Base-by-base conservation (phyloP, 805 yeast species). In the Priceomyces melissophilus region DNA sequence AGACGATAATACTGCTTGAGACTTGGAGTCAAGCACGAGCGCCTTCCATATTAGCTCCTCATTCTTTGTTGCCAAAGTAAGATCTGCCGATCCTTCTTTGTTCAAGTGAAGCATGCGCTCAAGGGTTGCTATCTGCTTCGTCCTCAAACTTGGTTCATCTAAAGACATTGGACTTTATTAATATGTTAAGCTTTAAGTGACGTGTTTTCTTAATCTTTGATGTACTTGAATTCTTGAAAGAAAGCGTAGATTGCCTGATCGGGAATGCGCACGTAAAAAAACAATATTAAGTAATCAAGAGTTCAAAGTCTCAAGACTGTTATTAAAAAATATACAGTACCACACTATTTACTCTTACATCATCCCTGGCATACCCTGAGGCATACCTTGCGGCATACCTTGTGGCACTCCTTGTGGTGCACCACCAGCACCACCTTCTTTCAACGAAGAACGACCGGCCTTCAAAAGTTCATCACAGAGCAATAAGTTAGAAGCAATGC, bases 381-480 rank as follows among this genome's bases (percentile, higher is more conserved):
- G 35, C 53, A 49, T 48, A 17, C 48, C 44, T 20, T 20, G 25
- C 8, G 53, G 52, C 14, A 45, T 49, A 12, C 54, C 54, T 48
- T 44, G 44, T 32, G 50, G 51, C 7, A 48, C 47, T 10, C 42
- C 39, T 20, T 49, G 55, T n/a, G 52, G 47, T 3, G 57, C 55
- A 10, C 57, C 58, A 17, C 48, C 49, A 8, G 44, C 53, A 10
- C 53, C 53, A 33, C 78, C 79, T 42, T 81, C 81, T 65, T 90
- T 88, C 69, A 89, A 73, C 9, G 96, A 86, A 10, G 96, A 87
- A 54, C 95, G 80, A 37, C 99, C 99, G 2, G 99, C 99, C 69
- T 91, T 89, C 58, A 93, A 76, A 50, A 93, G 75, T 68, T 93
- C 99, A 68, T 93, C 99, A 72, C 99, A 93, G 47, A 93, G 73